phyloP scores from a whole-genome alignment of 495 filamentous ascomycete species.

The Aspergillus affinis region DNA sequence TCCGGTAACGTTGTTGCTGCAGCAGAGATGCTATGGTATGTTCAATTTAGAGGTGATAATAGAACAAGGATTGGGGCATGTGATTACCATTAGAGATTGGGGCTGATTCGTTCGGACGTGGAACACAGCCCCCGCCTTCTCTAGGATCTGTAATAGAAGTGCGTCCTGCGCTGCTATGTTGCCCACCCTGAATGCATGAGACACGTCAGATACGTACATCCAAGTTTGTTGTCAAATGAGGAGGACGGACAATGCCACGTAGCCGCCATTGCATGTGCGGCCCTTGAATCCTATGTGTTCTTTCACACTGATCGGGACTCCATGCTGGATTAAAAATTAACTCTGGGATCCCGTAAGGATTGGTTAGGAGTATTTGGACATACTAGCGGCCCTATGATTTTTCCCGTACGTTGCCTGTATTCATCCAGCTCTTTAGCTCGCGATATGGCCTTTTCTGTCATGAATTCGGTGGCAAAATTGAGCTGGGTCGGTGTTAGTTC shows the following conservation, averaged over 20 bases:
- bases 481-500: conserved; percentile 25
- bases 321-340: conserved; percentile 55
- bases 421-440: conserved; percentile 59
- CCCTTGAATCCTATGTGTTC: conserved; percentile 62
- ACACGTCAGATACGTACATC: not conserved
- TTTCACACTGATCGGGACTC: conserved; percentile 65
- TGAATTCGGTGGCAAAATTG: conserved; percentile 68
- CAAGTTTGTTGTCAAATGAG: not conserved
- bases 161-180: conserved; percentile 37
- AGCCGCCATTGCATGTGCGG: conserved; percentile 42
- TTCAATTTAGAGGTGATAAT: conserved; percentile 17
- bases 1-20: conserved; percentile 64
- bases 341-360: not conserved
- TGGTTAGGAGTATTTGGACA: not conserved
- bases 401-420: conserved; percentile 38
- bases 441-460: conserved; percentile 61
- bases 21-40: conserved; percentile 37
- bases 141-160: conserved; percentile 32
- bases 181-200: conserved; percentile 29
- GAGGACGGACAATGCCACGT: conserved; percentile 34
- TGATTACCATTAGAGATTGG: conserved; percentile 43
- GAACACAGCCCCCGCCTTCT: conserved; percentile 53
- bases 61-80: not conserved
- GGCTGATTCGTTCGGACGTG: conserved; percentile 67
- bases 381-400: conserved; percentile 41